Percentiles rank a stretch among this genome's conserved stretches.
phyloP scores from a whole-genome alignment of 2,329 filamentous ascomycete genomes.

The Endocalyx cinctus region DNA sequence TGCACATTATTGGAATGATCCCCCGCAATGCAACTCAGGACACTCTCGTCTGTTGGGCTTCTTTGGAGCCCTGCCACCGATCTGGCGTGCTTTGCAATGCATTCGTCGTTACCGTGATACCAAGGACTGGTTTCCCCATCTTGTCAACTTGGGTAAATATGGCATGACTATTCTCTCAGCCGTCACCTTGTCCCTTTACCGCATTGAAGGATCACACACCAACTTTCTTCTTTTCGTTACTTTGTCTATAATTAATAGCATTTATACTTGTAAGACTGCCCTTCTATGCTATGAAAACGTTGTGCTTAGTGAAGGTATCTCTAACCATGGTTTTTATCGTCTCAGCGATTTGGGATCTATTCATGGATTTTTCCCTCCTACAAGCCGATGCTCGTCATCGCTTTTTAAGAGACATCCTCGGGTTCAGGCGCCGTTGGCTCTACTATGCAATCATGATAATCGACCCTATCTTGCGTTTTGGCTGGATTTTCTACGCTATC shows the following conservation, averaged over 20 bases:
- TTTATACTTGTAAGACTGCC: conserved; percentile 66
- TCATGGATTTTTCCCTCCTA: conserved; percentile 94
- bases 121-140: conserved; percentile 80
- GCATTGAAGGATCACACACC: conserved; percentile 57
- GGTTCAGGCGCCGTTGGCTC: conserved; percentile 71
- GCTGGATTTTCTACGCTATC: conserved; percentile 91
- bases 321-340: conserved; percentile 8
- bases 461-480: conserved; percentile 83
- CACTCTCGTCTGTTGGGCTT: conserved; percentile 83
- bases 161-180: conserved; percentile 76
- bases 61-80: conserved; percentile 73
- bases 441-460: conserved; percentile 84
- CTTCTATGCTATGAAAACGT: background rate
- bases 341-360: conserved; percentile 79
- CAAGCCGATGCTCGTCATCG: conserved; percentile 66
- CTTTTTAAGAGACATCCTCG: conserved; percentile 71
- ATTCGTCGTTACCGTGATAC: conserved; percentile 86
- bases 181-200: conserved; percentile 75
- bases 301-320: background rate
- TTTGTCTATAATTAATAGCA: conserved; percentile 73
- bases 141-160: conserved; percentile 92
- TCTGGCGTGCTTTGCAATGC: conserved; percentile 90
- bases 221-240: conserved; percentile 71
- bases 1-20: conserved; percentile 68
- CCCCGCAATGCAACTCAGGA: conserved; percentile 75